A percentile compares a stretch with the other conserved stretches of the same genome.
Conservation (phyloP, 164 flowering plant genomes). For the Magnolia sinica region DNA sequence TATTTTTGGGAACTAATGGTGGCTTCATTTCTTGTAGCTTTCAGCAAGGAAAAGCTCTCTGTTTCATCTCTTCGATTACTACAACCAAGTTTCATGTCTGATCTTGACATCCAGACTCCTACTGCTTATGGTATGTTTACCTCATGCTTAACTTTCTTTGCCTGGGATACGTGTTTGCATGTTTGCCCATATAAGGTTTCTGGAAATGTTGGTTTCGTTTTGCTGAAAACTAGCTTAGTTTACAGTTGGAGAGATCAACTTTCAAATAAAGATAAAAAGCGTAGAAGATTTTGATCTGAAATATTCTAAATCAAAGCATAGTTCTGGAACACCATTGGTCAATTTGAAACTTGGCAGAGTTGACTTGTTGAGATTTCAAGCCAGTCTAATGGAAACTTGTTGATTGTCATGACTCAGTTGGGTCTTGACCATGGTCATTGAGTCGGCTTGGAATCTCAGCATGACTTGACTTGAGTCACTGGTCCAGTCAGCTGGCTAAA, state of each 20-base stretch:
- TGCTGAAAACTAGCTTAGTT: not conserved
- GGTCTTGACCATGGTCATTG: too few species aligned
- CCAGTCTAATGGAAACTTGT: too few species aligned
- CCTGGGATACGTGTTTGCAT: not conserved
- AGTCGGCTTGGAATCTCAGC: too few species aligned
- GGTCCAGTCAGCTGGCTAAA: too few species aligned
- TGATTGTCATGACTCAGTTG: too few species aligned
- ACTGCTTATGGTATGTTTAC: conserved; percentile 17
- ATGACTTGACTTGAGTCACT: too few species aligned
- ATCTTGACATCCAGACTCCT: conserved; percentile 29
- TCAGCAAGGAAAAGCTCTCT: not conserved
- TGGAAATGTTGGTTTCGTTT: not conserved
- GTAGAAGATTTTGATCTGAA: not conserved
- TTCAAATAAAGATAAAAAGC: not conserved
- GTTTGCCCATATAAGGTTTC: not conserved
- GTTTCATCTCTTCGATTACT: not conserved
- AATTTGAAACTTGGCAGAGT: too few species aligned
- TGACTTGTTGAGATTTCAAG: too few species aligned
- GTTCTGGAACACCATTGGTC: too few species aligned
- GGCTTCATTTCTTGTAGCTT: not conserved
- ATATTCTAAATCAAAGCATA: too few species aligned
- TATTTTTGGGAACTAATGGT: not conserved
- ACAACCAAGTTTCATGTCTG: conserved; percentile 32
- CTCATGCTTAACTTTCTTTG: not conserved
- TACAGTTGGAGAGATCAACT: not conserved